Conservation (phyloP, 1,284 basidiomycete species). For the Ganoderma resinaceum region DNA sequence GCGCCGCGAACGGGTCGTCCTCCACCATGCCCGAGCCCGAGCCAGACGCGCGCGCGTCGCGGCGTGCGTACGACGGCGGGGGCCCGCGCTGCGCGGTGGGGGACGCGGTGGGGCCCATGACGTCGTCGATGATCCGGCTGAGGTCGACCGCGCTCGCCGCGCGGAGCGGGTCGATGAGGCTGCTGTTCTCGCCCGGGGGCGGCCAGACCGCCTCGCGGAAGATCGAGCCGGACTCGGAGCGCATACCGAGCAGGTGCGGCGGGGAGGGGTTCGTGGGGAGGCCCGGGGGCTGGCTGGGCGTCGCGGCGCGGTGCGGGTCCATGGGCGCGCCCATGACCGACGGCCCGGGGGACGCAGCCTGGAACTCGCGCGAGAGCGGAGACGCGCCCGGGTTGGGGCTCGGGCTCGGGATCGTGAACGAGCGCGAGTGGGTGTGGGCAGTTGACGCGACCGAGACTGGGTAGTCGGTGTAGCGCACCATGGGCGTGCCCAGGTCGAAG, state of each 20-base stretch:
- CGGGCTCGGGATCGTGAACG: neutral
- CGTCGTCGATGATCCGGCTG: constrained; percentile 53
- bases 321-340: constrained; percentile 22
- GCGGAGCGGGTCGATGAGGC: constrained; percentile 53
- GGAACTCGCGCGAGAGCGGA: constrained; percentile 21
- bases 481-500: constrained; percentile 38
- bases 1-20: constrained; percentile 29
- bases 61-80: constrained; percentile 9
- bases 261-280: constrained; percentile 21
- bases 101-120: constrained; percentile 52
- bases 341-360: constrained; percentile 17
- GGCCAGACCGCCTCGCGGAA: constrained; percentile 61
- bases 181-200: constrained; percentile 47
- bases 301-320: constrained; percentile 29
- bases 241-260: constrained; percentile 48
- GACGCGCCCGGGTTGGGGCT: constrained; percentile 19
- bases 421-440: constrained; percentile 19
- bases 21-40: constrained; percentile 21
- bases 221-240: constrained; percentile 54
- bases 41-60: constrained; percentile 23
- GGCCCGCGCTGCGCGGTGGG: neutral
- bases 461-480: constrained; percentile 42
- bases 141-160: constrained; percentile 46
- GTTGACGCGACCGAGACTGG: constrained; percentile 36
- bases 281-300: constrained; percentile 9